Base-by-base conservation (phyloP, 306 rosid genomes). In the Senna siamea region DNA sequence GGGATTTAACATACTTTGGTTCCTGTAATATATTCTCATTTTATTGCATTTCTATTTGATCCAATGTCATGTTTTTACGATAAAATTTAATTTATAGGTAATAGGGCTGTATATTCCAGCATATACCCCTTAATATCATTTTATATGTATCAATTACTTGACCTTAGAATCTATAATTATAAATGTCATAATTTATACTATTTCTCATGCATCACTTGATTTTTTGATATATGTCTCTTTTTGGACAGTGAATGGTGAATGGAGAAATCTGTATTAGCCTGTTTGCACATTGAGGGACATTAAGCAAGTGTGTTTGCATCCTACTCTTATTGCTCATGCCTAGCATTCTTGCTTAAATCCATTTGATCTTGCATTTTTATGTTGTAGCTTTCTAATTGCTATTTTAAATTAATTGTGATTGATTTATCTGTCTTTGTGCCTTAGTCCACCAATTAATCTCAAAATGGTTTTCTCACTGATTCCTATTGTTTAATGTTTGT, bases 251-350 rank as follows among this genome's bases (percentile, higher is more conserved):
- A 98, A 86, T 95, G 93, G 99, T 95, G 86, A 95, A 92, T 81
- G 99, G 99, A 79, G 99, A 95, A 82, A 90, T 95, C 82, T 92
- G 99, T 75, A 90, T 95, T 79, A 98, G 99, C 74, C 85, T 95
- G 55, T 95, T 95, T 83, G 93, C n/a, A n/a, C 99, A 34, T 51
- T 87, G 80, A 92, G 88, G 80, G 84, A 88, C 83, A 90, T 95
- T 78, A 90, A 90, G 93, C 85, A 95, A 98, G 99, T 95, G 79
- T 57, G 46, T 74, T 63, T 78, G 47, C 43, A 15, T 51, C 68
- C 51, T 72, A 12, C 34, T 46, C 51, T 68, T 28, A 44, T 78
- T 75, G 69, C 60, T 59, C 64, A 23, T 79, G 34, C 73, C 66
- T 73, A 18, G 62, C 12, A 47, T 62, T 74, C 69, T 56, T 63